These are phyloP conservation scores for Pseudogymnoascus sp. DNA, from an alignment of 2,329 filamentous ascomycete genomes.

Conservation along the genomic window DNA sequence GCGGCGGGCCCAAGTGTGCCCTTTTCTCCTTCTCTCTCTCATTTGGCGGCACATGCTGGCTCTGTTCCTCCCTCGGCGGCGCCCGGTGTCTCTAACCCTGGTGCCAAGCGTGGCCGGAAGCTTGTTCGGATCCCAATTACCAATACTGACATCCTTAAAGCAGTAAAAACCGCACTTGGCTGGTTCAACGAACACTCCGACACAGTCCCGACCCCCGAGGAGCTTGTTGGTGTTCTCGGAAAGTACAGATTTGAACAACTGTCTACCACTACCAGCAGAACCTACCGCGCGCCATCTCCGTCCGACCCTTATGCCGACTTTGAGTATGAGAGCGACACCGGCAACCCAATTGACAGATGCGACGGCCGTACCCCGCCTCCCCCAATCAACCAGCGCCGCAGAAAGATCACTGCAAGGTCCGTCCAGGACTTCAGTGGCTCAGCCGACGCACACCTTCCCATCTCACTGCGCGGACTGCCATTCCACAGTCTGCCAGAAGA, in stretches of 20 bases:
- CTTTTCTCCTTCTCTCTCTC: not conserved
- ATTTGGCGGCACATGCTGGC: not conserved
- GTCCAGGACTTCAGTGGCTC: not conserved
- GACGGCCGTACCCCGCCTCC: not conserved
- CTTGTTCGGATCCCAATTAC: not conserved
- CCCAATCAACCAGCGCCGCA: not conserved
- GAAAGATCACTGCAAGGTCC: not conserved
- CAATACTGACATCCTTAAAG: not conserved
- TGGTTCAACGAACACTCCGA: not conserved
- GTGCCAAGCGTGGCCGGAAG: not conserved
- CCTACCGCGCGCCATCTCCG: not conserved
- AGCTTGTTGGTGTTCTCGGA: not conserved
- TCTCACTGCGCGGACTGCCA: not conserved
- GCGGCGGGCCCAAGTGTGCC: not conserved
- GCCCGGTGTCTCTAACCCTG: not conserved
- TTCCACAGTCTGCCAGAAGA: not conserved
- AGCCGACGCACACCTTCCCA: not conserved
- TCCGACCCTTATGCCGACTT: not conserved
- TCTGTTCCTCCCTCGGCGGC: not conserved
- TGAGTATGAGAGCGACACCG: conserved; percentile 2
- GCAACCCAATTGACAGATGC: not conserved
- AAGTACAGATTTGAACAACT: not conserved
- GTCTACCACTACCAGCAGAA: not conserved
- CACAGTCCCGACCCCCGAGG: not conserved
- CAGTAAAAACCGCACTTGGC: not conserved